phyloP scores from a whole-genome alignment of 129 eudicot genomes.

The Chrysanthemum makinoi region DNA sequence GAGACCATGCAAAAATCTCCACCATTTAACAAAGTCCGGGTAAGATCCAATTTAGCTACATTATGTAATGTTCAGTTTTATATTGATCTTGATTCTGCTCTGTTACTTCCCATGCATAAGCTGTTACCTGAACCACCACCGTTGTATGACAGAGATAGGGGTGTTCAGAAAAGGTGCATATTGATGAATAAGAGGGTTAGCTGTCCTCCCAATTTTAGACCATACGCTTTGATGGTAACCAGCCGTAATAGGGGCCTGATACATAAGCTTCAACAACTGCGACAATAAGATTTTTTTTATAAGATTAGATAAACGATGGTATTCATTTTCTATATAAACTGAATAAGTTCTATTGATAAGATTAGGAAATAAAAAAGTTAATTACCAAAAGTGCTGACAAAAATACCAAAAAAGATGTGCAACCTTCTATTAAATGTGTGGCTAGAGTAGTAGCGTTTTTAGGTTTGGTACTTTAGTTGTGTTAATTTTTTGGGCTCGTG shows the following conservation, averaged over 20 bases:
- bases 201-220: constrained; percentile 68
- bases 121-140: constrained; percentile 84
- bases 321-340: no score
- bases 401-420: no score
- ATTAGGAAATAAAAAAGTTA: no score
- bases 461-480: no score
- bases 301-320: background rate
- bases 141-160: constrained; percentile 66
- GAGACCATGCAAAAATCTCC: constrained; percentile 6
- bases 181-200: constrained; percentile 58
- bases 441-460: no score
- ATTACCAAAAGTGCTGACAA: background rate
- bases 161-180: constrained; percentile 72
- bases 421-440: no score
- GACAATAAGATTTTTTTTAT: background rate
- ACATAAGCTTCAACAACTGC: constrained; percentile 97
- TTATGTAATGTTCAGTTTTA: constrained; percentile 25
- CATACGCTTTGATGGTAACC: constrained; percentile 88
- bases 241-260: constrained; percentile 86
- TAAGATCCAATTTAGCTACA: constrained; percentile 21
- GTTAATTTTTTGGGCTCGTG: no score
- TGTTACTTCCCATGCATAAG: constrained; percentile 4
- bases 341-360: no score
- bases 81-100: constrained; percentile 24
- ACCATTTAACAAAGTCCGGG: background rate